Base-by-base conservation (phyloP, 2,329 filamentous ascomycete species). In the Dothidotthia symphoricarpi region DNA sequence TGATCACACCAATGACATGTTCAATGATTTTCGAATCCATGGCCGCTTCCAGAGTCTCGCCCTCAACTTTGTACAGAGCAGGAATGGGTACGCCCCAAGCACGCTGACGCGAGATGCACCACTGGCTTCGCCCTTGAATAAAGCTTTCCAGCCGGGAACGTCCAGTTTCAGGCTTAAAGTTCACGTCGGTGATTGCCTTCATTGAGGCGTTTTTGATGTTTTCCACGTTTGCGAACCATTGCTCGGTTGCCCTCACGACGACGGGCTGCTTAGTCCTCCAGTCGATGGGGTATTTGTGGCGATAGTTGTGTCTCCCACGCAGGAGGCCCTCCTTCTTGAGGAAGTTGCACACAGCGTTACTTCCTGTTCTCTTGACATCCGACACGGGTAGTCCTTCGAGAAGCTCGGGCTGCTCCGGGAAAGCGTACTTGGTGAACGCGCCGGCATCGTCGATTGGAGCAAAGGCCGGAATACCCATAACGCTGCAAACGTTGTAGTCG, bases 31-130 rank as follows among this genome's bases (percentile, higher is more conserved):
- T 80, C 16, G 82, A 79, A 1, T 83, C 88, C 67, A 96, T 81
- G n/a, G 93, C 73, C 2, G 88, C 86, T 36, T 86, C 66, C 5
- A 66, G 60, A 10, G 54, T 78, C 4, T 85, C 85, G 3, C 75
- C 77, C 10, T 79, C 75, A 9, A 71, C 69, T 50, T 86, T 79
- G 62, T 94, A 96, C 0, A 98, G 70, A 1, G 88, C 89, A 11
- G 93, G 93, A 39, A 98, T 98, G 0, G 93, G 93, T 4, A 98
- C 88, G 51, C 93, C 93, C 93, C 93, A 98, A 10, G 88, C 85
- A 33, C 93, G 82, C 67, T 98, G 93, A 30, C 93, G 82, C 4
- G 93, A 98, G 53, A 98, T 96, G 63, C 93, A 98, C 93, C 93
- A 98, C 66, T 98, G 91, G 56, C 81, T 95, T 34, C 93, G 81